Percentiles rank a stretch among this genome's conserved stretches.
Conservation (phyloP, 2,329 filamentous ascomycete genomes). For the Gyromitra esculenta region DNA sequence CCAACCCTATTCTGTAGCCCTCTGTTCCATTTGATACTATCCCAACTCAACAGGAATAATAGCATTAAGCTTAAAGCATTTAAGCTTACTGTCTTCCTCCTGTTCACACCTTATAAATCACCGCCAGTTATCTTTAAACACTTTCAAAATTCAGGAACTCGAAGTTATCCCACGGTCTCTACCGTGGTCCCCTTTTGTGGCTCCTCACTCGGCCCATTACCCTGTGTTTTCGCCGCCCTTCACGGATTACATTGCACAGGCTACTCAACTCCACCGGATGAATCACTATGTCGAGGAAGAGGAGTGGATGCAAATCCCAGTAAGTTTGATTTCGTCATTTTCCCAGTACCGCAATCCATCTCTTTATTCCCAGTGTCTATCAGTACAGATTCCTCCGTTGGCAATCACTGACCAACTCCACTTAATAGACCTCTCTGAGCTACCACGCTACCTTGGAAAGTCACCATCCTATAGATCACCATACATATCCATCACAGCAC, state of each 20-base stretch:
- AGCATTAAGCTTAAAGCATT: slow-evolving; percentile 49
- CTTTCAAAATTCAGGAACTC: slow-evolving; percentile 56
- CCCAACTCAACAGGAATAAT: slow-evolving; percentile 43
- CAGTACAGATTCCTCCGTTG: slow-evolving; percentile 7
- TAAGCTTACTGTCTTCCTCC: slow-evolving; percentile 48
- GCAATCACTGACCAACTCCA: slow-evolving; percentile 29
- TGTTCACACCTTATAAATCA: slow-evolving; percentile 42
- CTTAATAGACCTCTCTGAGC: slow-evolving; percentile 47
- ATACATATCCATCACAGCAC: slow-evolving; percentile 52
- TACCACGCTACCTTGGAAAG: slow-evolving; percentile 52
- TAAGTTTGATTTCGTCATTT: slow-evolving; percentile 35
- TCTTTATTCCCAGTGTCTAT: background rate
- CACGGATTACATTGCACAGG: slow-evolving; percentile 45
- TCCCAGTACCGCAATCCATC: slow-evolving; percentile 3
- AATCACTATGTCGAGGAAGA: slow-evolving; percentile 48
- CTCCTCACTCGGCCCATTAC: slow-evolving; percentile 48
- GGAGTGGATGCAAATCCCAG: slow-evolving; percentile 52
- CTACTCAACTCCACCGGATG: slow-evolving; percentile 47
- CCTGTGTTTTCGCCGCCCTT: slow-evolving; percentile 46
- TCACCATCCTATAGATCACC: slow-evolving; percentile 49
- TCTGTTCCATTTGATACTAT: slow-evolving; percentile 44
- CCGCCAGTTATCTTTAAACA: slow-evolving; percentile 47
- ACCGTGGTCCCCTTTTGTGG: slow-evolving; percentile 53
- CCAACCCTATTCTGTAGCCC: slow-evolving; percentile 26
- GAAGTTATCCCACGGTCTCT: slow-evolving; percentile 56